A percentile compares a stretch with the other conserved stretches of the same genome.
These are phyloP conservation scores for Neofusicoccum sp. DNA, from an alignment of 2,329 filamentous ascomycete species.

Conservation along the genomic window DNA sequence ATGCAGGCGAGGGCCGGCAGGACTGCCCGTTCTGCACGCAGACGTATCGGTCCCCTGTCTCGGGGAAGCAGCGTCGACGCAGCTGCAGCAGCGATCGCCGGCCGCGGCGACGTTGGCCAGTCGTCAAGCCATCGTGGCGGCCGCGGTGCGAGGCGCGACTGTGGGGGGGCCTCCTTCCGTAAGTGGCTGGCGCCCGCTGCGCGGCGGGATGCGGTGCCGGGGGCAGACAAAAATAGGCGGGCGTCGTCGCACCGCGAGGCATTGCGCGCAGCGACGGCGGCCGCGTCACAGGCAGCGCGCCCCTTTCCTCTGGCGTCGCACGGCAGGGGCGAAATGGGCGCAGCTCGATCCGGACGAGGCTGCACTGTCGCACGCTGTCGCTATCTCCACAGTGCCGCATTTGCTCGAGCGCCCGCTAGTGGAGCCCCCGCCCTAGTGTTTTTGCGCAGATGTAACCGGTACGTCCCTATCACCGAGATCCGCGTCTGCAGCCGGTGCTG, in stretches of 20 bases:
- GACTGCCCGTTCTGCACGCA: slow-evolving; percentile 13
- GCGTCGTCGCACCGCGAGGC: background rate
- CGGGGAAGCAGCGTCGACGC: slow-evolving; percentile 1
- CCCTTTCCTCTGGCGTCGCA: slow-evolving; percentile 13
- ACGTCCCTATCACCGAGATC: slow-evolving; percentile 15
- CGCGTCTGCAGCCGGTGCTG: background rate
- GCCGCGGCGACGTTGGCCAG: background rate
- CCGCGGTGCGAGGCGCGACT: background rate
- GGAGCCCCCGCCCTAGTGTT: slow-evolving; percentile 17
- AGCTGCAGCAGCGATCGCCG: slow-evolving; percentile 10
- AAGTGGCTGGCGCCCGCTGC: slow-evolving; percentile 4
- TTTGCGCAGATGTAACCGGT: slow-evolving; percentile 8
- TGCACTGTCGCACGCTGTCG: slow-evolving; percentile 12
- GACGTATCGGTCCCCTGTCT: slow-evolving; percentile 7
- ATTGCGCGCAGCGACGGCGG: background rate
- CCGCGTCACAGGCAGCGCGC: background rate
- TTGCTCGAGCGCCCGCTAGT: slow-evolving; percentile 16
- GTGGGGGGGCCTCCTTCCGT: slow-evolving; percentile 2
- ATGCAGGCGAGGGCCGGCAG: slow-evolving; percentile 13
- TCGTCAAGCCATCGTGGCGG: background rate
- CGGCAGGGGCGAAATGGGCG: slow-evolving; percentile 7
- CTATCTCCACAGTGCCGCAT: slow-evolving; percentile 18
- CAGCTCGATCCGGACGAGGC: slow-evolving; percentile 15
- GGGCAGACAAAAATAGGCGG: slow-evolving; percentile 8
- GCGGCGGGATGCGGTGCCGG: slow-evolving; percentile 5